Base-by-base conservation (phyloP, 495 filamentous ascomycete genomes). In the Penicillium parvum region DNA sequence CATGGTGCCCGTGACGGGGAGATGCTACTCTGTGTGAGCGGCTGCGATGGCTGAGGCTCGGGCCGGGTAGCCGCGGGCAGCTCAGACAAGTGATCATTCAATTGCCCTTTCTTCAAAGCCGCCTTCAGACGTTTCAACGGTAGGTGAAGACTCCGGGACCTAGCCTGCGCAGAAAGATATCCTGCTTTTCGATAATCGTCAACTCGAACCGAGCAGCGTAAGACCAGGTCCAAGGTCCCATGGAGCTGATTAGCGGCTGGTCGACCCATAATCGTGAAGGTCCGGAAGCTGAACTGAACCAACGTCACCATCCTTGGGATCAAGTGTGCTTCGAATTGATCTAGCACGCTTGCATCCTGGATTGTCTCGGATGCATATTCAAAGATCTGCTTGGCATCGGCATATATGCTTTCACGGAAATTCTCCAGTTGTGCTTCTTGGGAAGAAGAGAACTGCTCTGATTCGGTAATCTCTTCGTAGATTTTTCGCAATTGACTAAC, bases 251-350 rank as follows among this genome's bases (percentile, higher is more conserved):
- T 19, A 12, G 18, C 14, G 17, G 40, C 41, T 8, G 16, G 20
- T 12, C 10, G 4, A 2, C 46, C 45, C 20, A 37, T 19, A 7
- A 3, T 28, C 11, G 11, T 26, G 21, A 42, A 45, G 5, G 33
- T 16, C 12, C 18, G 27, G 41, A 49, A 53, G 23, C 36, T 30
- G 6, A 38, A 34, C 1, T 32, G 35, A 7, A 37, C 17, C 11
- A 49, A 14, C 2, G 21, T 42, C 15, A 49, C 32, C 21, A 43
- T 12, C 4, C 23, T 27, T 7, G 41, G 40, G 10, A 45, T 26
- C 4, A 49, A 20, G n/a, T 53, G 37, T 7, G 40, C 45, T 33
- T 53, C 41, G 20, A 53, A 32, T 10, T 53, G 47, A 41, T 45
- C 41, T 0, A 45, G 17, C 12, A 36, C 16, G 6, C 14, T 40